Percentiles rank a stretch among this genome's conserved stretches.
Evolutionary conservation across 768 basidiomycete genomes (phyloP).

Genomic region (Auricularia sp.): DNA sequence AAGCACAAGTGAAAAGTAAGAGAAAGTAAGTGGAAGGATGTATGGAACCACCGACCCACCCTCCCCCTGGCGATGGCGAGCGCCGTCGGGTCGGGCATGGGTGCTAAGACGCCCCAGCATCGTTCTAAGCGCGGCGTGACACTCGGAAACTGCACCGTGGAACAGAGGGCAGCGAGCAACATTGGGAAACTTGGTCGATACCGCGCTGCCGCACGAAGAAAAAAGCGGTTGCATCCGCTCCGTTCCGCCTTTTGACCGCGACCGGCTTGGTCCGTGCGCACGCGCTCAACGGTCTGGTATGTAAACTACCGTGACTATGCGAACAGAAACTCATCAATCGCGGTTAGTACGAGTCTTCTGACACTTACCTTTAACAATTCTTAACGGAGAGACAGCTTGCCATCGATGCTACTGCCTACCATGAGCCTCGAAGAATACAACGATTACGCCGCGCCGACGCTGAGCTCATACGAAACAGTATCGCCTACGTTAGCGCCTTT

Average conservation of each 20-base stretch:
- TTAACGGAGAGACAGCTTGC: too few species aligned
- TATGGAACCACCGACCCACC: conserved; percentile 73
- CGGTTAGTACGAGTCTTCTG: too few species aligned
- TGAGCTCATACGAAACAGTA: too few species aligned
- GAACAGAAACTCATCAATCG: too few species aligned
- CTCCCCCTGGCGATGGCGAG: conserved; percentile 22
- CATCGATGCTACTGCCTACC: too few species aligned
- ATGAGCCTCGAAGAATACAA: too few species aligned
- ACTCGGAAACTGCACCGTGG: conserved; percentile 71
- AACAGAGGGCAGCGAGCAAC: conserved; percentile 72
- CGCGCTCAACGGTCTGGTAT: too few species aligned
- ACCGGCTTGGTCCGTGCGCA: too few species aligned
- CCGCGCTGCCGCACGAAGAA: conserved; percentile 75
- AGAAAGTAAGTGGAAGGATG: conserved; percentile 16
- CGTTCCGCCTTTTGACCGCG: background rate
- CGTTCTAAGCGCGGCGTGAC: conserved; percentile 75
- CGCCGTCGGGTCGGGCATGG: conserved; percentile 39
- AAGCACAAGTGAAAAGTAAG: conserved; percentile 4
- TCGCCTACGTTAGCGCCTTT: too few species aligned
- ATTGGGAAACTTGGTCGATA: conserved; percentile 59
- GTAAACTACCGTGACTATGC: too few species aligned
- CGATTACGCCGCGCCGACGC: too few species aligned
- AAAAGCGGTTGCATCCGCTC: conserved; percentile 31
- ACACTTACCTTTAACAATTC: too few species aligned
- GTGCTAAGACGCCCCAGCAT: conserved; percentile 72